Base-by-base conservation (phyloP, 192 early-diverging fungal genomes). In the Coemansia sp. region DNA sequence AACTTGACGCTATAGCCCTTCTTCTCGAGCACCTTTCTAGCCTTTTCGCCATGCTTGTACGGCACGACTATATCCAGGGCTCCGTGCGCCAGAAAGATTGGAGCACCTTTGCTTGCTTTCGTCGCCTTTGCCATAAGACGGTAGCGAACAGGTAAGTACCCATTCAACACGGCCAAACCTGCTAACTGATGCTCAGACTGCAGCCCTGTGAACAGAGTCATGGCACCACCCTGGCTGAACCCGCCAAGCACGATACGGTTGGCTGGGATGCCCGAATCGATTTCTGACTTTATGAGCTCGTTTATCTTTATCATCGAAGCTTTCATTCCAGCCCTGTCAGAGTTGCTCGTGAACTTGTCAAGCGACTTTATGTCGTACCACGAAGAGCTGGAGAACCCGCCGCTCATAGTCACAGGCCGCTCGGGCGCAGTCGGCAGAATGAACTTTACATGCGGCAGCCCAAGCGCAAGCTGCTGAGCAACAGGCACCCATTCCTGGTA, bases 201-300 rank as follows among this genome's bases (percentile, higher is more conserved):
- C 59, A 96, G 67, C 4, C 81, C 86, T 8, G 85, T 84, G 57
- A 91, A 68, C 38, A 96, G 70, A 10, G 89, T 53, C 79, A 94
- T 82, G 0, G 88, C 94, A n/a, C 83, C 81, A 39, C 88, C 93
- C 72, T 98, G 97, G 19, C 92, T 94, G 60, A 98, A 98, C 0
- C 97, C 97, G 48, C 92, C 94, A 18, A 98, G 41, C 32, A 97
- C 87, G 43, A 98, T 98, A 15, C 93, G 84, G 36, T 87, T 74
- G 6, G 92, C 71, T 2, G 90, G 83, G 53, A 93, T 95, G 4
- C 91, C 88, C 18, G 79, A 46, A 15, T 90, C 87, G 4, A 98
- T 75, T 72, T 98, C 94, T 4, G 84, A 64, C 12, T 83, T 67
- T 15, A 96, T 83, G 19, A 90, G 65, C 41, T 74, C 56, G 59